Evolutionary conservation across 2,329 filamentous ascomycete species (phyloP).

Genomic region (Cercospora berteroae): DNA sequence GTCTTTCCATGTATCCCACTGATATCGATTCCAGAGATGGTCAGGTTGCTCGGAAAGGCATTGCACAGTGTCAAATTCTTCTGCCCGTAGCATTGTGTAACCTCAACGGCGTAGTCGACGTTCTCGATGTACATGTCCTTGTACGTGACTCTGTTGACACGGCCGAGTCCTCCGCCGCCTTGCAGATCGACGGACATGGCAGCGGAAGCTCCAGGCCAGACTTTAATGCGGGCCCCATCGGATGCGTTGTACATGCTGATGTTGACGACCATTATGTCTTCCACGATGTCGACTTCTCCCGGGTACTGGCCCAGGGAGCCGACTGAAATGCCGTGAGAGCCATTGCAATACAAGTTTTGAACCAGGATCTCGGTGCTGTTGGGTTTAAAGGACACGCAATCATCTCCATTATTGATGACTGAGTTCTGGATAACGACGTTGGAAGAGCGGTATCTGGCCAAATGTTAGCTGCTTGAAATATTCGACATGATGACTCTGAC

Average conservation of each 20-base stretch:
- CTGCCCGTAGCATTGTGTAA: constrained; percentile 66
- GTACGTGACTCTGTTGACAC: constrained; percentile 66
- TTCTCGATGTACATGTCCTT: constrained; percentile 60
- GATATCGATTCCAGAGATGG: constrained; percentile 56
- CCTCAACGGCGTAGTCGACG: constrained; percentile 63
- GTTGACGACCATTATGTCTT: constrained; percentile 58
- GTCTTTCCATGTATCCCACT: constrained; percentile 58
- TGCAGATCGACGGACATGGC: constrained; percentile 60
- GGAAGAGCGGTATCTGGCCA: constrained; percentile 52
- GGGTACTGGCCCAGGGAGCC: constrained; percentile 68
- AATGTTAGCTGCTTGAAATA: constrained; percentile 45
- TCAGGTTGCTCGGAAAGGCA: constrained; percentile 55
- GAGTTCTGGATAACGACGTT: constrained; percentile 67
- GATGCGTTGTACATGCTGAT: constrained; percentile 44
- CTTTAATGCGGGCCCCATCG: constrained; percentile 70
- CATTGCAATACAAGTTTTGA: constrained; percentile 65
- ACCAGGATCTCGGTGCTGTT: constrained; percentile 68
- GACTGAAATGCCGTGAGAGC: constrained; percentile 71
- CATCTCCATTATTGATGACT: constrained; percentile 62
- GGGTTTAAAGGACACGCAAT: constrained; percentile 73
- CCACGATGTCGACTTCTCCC: constrained; percentile 63
- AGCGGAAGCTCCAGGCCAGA: constrained; percentile 62
- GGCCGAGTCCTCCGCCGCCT: constrained; percentile 63
- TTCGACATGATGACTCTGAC: constrained; percentile 35
- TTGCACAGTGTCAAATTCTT: constrained; percentile 62